Conservation (phyloP, 192 early-diverging fungal species). For the Backusella circina region DNA sequence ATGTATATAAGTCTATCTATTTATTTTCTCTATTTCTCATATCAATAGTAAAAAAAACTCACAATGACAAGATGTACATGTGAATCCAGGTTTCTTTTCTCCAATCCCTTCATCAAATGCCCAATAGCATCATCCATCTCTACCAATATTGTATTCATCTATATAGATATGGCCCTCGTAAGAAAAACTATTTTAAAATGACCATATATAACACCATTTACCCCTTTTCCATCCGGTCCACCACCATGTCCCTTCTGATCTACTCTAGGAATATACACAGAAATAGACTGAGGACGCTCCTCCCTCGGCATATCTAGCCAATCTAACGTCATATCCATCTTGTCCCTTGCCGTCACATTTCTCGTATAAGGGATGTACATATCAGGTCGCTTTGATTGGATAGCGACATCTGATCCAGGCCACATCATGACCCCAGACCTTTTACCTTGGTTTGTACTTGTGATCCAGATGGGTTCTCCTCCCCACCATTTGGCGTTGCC, state of each 20-base stretch:
- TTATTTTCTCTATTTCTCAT: neutral
- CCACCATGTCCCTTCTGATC: conserved; percentile 73
- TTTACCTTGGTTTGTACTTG: conserved; percentile 69
- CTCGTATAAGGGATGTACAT: conserved; percentile 57
- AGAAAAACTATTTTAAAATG: neutral
- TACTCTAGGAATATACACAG: conserved; percentile 78
- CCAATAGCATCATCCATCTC: conserved; percentile 60
- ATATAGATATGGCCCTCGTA: neutral
- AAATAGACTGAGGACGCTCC: conserved; percentile 69
- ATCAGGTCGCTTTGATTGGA: conserved; percentile 55
- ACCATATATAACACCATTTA: conserved; percentile 39
- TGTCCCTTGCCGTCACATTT: conserved; percentile 40
- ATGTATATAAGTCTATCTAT: neutral
- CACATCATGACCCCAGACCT: conserved; percentile 82
- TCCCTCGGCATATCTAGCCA: conserved; percentile 80
- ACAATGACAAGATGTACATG: conserved; percentile 60
- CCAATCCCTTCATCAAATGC: conserved; percentile 54
- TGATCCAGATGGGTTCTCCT: conserved; percentile 92
- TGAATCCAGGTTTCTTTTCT: conserved; percentile 51
- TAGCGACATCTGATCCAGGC: conserved; percentile 70
- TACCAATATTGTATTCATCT: conserved; percentile 55
- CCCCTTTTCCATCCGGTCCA: conserved; percentile 63
- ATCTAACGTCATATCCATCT: conserved; percentile 55
- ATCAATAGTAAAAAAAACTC: conserved; percentile 30
- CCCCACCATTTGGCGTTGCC: conserved; percentile 80